Evolutionary conservation across 805 yeast species (phyloP).

Genomic region (Starmerella powellii): DNA sequence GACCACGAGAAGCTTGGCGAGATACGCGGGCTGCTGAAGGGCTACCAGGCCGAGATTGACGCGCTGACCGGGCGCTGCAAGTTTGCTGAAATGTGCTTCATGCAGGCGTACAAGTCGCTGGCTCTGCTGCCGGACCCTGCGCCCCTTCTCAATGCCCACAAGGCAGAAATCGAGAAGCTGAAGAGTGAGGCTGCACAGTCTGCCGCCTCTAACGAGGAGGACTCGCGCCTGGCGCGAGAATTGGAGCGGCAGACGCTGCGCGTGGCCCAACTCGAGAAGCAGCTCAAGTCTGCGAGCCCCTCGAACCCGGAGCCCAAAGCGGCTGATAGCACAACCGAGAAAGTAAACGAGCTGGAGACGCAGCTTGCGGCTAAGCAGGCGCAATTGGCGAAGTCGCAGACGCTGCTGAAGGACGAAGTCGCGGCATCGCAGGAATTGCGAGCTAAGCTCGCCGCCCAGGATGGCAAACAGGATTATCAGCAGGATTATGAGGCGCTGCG

Average conservation of each 20-base stretch:
- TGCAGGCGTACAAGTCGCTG: conserved; percentile 59
- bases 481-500: too few relatives aligned
- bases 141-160: conserved; percentile 51
- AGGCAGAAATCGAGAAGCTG: conserved; percentile 9
- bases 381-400: conserved; percentile 3
- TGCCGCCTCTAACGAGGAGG: conserved; percentile 7
- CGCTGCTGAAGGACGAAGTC: not conserved
- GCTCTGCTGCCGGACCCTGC: conserved; percentile 92
- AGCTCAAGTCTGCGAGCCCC: conserved; percentile 35
- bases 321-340: not conserved
- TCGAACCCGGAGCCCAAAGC: not conserved
- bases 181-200: conserved; percentile 36
- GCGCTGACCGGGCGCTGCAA: conserved; percentile 65
- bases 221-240: conserved; percentile 44
- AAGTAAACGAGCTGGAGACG: conserved; percentile 19
- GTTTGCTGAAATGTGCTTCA: conserved; percentile 56
- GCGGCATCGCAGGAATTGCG: conserved; percentile 2
- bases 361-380: conserved; percentile 2
- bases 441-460: too few relatives aligned
- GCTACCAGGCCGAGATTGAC: conserved; percentile 84
- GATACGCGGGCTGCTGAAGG: conserved; percentile 52
- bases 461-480: too few relatives aligned
- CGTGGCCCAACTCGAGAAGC: conserved; percentile 56
- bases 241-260: conserved; percentile 59
- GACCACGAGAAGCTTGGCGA: conserved; percentile 56